These are phyloP conservation scores for Hibiscus tridactylites DNA, from an alignment of 345 rosid genomes.

Conservation along the genomic window DNA sequence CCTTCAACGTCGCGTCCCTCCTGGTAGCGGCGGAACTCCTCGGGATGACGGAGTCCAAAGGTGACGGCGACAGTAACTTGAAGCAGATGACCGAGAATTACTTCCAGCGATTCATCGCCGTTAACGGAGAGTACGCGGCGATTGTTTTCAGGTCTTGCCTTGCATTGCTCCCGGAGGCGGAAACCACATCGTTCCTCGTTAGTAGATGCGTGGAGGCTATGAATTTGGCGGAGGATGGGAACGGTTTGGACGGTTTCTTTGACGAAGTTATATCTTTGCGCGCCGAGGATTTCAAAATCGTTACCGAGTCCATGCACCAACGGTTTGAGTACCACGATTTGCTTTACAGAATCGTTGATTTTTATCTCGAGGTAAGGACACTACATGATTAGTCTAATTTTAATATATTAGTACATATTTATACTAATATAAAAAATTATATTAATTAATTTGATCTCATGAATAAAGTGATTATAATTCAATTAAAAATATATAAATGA, in stretches of 20 bases:
- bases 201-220: slow-evolving; percentile 54
- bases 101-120: slow-evolving; percentile 42
- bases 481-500: too few species aligned
- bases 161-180: slow-evolving; percentile 63
- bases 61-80: slow-evolving; percentile 34
- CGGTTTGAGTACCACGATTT: slow-evolving; percentile 53
- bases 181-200: slow-evolving; percentile 44
- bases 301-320: slow-evolving; percentile 44
- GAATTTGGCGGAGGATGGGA: slow-evolving; percentile 24
- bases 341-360: slow-evolving; percentile 57
- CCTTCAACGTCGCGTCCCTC: slow-evolving; percentile 58
- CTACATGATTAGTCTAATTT: too few species aligned
- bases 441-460: too few species aligned
- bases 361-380: slow-evolving; percentile 53
- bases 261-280: slow-evolving; percentile 41
- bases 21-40: slow-evolving; percentile 66
- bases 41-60: slow-evolving; percentile 36
- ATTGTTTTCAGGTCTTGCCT: slow-evolving; percentile 58
- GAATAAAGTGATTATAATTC: too few species aligned
- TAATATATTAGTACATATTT: too few species aligned
- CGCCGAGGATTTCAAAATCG: slow-evolving; percentile 40
- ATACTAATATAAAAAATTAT: too few species aligned
- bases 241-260: slow-evolving; percentile 27
- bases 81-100: slow-evolving; percentile 49
- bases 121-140: slow-evolving; percentile 30